These are phyloP conservation scores for Hyaloscypha variabilis DNA, from an alignment of 495 filamentous ascomycete genomes.

Conservation along the genomic window DNA sequence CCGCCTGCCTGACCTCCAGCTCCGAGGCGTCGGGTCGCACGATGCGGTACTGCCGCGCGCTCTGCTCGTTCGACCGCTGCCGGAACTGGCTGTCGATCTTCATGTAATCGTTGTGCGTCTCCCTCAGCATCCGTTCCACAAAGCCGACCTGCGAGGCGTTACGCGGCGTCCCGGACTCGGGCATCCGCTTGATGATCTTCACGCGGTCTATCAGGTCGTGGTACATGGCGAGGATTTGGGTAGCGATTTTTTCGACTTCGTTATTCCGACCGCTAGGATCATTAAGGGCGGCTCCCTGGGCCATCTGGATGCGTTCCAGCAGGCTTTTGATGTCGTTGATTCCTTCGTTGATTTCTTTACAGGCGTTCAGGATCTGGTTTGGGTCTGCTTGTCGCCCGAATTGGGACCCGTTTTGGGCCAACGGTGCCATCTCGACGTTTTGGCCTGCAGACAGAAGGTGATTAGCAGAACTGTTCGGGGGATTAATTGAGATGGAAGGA, in stretches of 20 bases:
- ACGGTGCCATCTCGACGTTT: conserved; percentile 66
- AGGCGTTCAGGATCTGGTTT: conserved; percentile 80
- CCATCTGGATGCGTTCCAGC: conserved; percentile 57
- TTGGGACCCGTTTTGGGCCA: conserved; percentile 49
- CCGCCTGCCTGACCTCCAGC: conserved; percentile 74
- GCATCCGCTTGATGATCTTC: conserved; percentile 76
- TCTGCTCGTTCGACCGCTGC: conserved; percentile 76
- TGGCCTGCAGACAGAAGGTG: conserved; percentile 34
- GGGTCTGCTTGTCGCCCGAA: conserved; percentile 50
- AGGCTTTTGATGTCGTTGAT: conserved; percentile 74
- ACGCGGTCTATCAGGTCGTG: conserved; percentile 73
- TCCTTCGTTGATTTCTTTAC: conserved; percentile 72
- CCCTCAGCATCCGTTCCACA: conserved; percentile 76
- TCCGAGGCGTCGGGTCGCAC: conserved; percentile 84
- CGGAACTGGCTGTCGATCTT: conserved; percentile 74
- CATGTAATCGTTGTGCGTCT: conserved; percentile 79
- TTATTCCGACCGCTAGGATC: conserved; percentile 44
- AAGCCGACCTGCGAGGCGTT: conserved; percentile 79
- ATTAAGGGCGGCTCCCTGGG: conserved; percentile 61
- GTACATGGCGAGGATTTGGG: conserved; percentile 81
- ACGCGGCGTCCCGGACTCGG: conserved; percentile 66
- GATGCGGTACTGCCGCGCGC: conserved; percentile 87
- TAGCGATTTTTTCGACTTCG: conserved; percentile 60
- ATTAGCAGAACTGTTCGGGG: conserved; percentile 13
- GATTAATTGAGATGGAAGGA: conserved; percentile 17